Evolutionary conservation across 2,329 filamentous ascomycete species (phyloP).

Genomic region (Hypomyces rosellus): DNA sequence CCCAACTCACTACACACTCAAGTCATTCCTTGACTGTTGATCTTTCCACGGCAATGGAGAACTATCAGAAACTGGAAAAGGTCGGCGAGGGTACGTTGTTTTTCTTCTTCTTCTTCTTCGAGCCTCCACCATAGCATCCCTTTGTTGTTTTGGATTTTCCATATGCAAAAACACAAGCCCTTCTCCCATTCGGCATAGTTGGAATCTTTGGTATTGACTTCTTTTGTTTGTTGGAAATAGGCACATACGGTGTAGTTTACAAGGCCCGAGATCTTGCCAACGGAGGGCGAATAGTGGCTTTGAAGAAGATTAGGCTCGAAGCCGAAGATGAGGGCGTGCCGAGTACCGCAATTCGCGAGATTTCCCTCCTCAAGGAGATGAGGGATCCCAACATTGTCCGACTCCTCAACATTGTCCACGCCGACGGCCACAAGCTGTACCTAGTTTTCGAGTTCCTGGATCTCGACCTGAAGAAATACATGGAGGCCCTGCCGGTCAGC

Average conservation of each 20-base stretch:
- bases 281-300: conserved; percentile 76
- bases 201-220: no score
- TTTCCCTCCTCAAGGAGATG: conserved; percentile 92
- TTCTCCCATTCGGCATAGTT: no score
- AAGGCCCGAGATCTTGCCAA: conserved; percentile 83
- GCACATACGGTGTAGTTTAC: conserved; percentile 93
- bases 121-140: no score
- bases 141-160: not conserved
- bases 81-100: conserved; percentile 74
- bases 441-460: conserved; percentile 90
- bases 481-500: conserved; percentile 80
- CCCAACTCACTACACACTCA: not conserved
- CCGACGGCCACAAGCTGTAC: conserved; percentile 91
- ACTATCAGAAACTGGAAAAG: conserved; percentile 95
- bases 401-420: conserved; percentile 86
- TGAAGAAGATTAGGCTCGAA: conserved; percentile 94
- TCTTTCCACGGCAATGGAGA: conserved; percentile 63
- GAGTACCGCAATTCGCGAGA: conserved; percentile 88
- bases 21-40: not conserved
- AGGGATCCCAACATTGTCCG: conserved; percentile 84
- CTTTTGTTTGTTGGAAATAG: conserved; percentile 36
- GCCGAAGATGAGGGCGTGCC: conserved; percentile 93
- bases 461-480: conserved; percentile 90
- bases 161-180: no score
- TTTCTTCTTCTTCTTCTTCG: no score